Conservation (phyloP, 768 basidiomycete species). For the Pleurotus citrinopileatus region DNA sequence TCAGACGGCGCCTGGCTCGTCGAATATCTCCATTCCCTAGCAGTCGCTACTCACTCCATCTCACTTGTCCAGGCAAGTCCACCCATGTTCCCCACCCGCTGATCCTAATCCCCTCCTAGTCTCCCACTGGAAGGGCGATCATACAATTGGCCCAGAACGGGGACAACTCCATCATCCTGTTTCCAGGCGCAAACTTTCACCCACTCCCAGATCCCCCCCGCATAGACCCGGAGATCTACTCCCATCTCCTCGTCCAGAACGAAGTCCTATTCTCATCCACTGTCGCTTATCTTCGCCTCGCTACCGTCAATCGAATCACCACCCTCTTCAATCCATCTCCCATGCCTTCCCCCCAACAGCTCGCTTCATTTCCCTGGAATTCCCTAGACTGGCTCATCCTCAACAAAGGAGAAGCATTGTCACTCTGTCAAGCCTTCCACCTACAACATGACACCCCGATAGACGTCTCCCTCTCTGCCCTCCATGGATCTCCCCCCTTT, state of each 20-base stretch:
- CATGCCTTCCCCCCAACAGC: constrained; percentile 37
- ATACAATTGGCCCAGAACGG: constrained; percentile 57
- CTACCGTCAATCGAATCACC: not conserved
- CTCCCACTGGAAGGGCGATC: constrained; percentile 55
- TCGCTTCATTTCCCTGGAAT: constrained; percentile 46
- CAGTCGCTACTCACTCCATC: constrained; percentile 38
- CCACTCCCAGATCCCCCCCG: constrained; percentile 34
- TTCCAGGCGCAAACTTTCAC: constrained; percentile 49
- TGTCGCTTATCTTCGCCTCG: constrained; percentile 32
- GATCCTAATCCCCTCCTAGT: too few relatives aligned
- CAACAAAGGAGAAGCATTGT: constrained; percentile 48
- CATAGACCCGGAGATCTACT: constrained; percentile 36
- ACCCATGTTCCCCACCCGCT: too few relatives aligned
- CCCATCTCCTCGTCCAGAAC: constrained; percentile 58
- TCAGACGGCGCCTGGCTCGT: constrained; percentile 51
- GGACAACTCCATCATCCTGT: constrained; percentile 63
- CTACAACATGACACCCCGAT: not conserved
- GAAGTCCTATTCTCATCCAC: constrained; percentile 49
- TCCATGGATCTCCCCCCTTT: constrained; percentile 12
- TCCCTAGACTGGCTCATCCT: constrained; percentile 54
- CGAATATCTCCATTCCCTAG: constrained; percentile 33
- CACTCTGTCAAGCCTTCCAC: constrained; percentile 28
- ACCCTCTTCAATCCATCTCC: constrained; percentile 58
- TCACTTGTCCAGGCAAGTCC: constrained; percentile 34
- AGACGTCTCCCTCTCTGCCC: not conserved